These are phyloP conservation scores for Fusarium nygamai DNA, from an alignment of 2,329 filamentous ascomycete species.

Conservation along the genomic window DNA sequence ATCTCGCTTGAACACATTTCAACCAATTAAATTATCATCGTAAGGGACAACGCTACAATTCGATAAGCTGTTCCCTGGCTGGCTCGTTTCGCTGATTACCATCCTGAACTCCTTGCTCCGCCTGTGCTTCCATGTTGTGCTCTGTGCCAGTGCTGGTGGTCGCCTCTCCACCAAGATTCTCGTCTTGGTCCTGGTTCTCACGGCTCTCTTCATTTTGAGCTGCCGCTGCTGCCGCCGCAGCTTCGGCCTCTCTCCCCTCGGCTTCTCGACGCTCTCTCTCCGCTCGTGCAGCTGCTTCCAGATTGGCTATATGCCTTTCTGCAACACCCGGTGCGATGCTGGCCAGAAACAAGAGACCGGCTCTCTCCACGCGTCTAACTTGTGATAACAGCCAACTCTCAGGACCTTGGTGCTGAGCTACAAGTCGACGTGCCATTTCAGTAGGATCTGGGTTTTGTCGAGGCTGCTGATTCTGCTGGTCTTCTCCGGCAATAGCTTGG, in stretches of 20 bases:
- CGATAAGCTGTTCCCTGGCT: constrained; percentile 36
- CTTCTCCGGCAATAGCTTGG: constrained; percentile 33
- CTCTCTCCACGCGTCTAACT: constrained; percentile 66
- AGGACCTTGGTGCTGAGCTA: constrained; percentile 51
- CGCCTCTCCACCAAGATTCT: constrained; percentile 7
- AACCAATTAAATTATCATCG: neutral
- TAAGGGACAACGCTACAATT: constrained; percentile 16
- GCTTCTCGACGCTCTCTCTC: constrained; percentile 57
- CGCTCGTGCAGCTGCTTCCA: constrained; percentile 62
- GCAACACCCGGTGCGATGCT: constrained; percentile 73
- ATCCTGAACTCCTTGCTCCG: constrained; percentile 12
- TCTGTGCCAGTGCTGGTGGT: constrained; percentile 24
- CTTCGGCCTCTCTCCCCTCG: constrained; percentile 48
- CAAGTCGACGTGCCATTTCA: constrained; percentile 63
- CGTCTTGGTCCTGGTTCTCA: constrained; percentile 21
- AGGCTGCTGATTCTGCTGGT: constrained; percentile 36
- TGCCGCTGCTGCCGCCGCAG: constrained; percentile 42
- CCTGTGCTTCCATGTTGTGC: neutral
- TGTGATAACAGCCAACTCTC: constrained; percentile 51
- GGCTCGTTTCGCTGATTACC: constrained; percentile 25
- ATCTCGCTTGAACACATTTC: constrained; percentile 25
- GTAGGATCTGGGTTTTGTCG: constrained; percentile 56
- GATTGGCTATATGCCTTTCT: constrained; percentile 70
- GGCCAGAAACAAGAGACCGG: constrained; percentile 70
- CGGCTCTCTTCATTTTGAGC: constrained; percentile 37